A percentile compares a stretch with the other conserved stretches of the same genome.
phyloP scores from a whole-genome alignment of 2,329 filamentous ascomycete genomes.

The Penicillium sp. region DNA sequence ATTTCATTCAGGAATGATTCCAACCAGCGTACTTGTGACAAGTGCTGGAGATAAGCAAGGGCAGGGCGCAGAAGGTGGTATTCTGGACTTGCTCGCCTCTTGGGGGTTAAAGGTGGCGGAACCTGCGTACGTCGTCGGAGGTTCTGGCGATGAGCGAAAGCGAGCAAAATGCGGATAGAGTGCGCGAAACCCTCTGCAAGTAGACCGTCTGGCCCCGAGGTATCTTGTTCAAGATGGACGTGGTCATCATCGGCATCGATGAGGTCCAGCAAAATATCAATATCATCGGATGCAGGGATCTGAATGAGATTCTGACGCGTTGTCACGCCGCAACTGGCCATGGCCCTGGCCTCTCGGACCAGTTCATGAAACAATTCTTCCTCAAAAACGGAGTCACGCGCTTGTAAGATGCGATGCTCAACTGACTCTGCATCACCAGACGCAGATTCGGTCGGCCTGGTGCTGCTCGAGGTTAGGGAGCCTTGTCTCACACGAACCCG shows the following conservation, averaged over 20 bases:
- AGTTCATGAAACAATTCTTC: constrained; percentile 88
- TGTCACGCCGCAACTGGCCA: constrained; percentile 68
- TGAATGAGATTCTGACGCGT: constrained; percentile 59
- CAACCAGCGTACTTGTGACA: constrained; percentile 35
- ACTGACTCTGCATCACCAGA: constrained; percentile 27
- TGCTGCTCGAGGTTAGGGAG: constrained; percentile 58
- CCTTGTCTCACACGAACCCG: constrained; percentile 64
- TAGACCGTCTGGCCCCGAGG: constrained; percentile 27
- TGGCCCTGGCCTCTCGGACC: constrained; percentile 70
- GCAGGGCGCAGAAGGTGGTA: constrained; percentile 61
- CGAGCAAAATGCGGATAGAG: constrained; percentile 71
- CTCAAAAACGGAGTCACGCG: constrained; percentile 54
- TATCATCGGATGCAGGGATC: constrained; percentile 53
- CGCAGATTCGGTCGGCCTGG: constrained; percentile 26
- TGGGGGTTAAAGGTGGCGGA: constrained; percentile 55
- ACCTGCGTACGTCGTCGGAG: constrained; percentile 63
- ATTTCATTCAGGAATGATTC: constrained; percentile 34
- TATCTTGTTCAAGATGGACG: constrained; percentile 26
- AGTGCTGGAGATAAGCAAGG: constrained; percentile 54
- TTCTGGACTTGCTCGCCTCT: constrained; percentile 50
- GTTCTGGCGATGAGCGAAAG: constrained; percentile 74
- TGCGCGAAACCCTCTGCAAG: constrained; percentile 66
- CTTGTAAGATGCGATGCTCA: constrained; percentile 39
- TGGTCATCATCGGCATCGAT: constrained; percentile 54
- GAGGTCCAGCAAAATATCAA: constrained; percentile 66